phyloP scores from a whole-genome alignment of 2,329 filamentous ascomycete species.

The Aspergillus caelatus region DNA sequence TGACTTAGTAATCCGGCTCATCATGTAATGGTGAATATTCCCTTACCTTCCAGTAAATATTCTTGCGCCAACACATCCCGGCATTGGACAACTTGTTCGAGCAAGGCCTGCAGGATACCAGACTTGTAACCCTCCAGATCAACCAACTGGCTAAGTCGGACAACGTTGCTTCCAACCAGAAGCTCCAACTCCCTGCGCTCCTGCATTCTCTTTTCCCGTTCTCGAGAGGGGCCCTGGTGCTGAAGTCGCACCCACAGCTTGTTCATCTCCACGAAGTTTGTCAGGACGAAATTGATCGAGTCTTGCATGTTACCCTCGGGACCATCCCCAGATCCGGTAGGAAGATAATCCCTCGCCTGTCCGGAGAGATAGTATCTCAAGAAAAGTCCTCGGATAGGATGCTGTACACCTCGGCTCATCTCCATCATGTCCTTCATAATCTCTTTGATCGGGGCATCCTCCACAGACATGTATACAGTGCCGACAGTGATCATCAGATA shows the following conservation, averaged over 20 bases:
- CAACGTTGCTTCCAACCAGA: slow-evolving; percentile 93
- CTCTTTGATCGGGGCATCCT: slow-evolving; percentile 97
- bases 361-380: slow-evolving; percentile 94
- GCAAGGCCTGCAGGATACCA: slow-evolving; percentile 79
- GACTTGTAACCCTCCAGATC: slow-evolving; percentile 94
- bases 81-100: slow-evolving; percentile 98
- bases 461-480: slow-evolving; percentile 98
- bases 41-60: slow-evolving; percentile 79
- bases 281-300: slow-evolving; percentile 96
- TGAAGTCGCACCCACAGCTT: slow-evolving; percentile 98
- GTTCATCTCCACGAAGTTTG: slow-evolving; percentile 99
- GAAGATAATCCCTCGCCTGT: slow-evolving; percentile 87
- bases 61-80: slow-evolving; percentile 96
- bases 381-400: slow-evolving; percentile 93
- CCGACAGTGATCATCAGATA: slow-evolving; percentile 99
- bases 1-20: slow-evolving; percentile 14
- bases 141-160: slow-evolving; percentile 90
- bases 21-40: not conserved
- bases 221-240: slow-evolving; percentile 94
- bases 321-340: slow-evolving; percentile 79
- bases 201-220: slow-evolving; percentile 88
- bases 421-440: slow-evolving; percentile 99
- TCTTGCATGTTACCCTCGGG: slow-evolving; percentile 95
- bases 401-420: slow-evolving; percentile 97
- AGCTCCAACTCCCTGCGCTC: slow-evolving; percentile 95